Percentiles rank a stretch among this genome's conserved stretches.
Conservation (phyloP, 169 alveolate species). For the Plasmodium adleri region DNA sequence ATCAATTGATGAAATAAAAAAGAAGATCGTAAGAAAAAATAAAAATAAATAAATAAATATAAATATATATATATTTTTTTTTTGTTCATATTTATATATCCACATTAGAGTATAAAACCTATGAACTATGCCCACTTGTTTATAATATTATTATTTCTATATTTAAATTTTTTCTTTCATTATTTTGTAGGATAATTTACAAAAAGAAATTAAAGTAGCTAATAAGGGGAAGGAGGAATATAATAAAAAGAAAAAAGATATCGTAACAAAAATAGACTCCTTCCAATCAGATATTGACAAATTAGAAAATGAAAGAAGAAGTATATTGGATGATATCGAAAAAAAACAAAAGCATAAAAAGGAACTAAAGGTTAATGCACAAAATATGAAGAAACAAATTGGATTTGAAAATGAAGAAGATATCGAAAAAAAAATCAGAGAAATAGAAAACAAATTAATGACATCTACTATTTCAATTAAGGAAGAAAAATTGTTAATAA, state of each 20-base stretch:
- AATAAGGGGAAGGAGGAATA: slow-evolving; percentile 78
- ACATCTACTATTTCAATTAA: slow-evolving; percentile 84
- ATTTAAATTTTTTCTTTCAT: slow-evolving; percentile 56
- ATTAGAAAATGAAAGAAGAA: slow-evolving; percentile 80
- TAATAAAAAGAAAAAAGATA: slow-evolving; percentile 79
- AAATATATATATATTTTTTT: neutral
- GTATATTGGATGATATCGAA: slow-evolving; percentile 80
- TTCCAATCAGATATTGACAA: slow-evolving; percentile 80
- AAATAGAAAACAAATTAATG: slow-evolving; percentile 83
- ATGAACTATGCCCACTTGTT: neutral
- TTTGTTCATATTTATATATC: neutral
- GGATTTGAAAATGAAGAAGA: slow-evolving; percentile 85
- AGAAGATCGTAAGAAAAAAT: slow-evolving; percentile 49
- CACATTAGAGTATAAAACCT: neutral
- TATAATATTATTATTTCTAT: neutral
- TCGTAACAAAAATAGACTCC: slow-evolving; percentile 79
- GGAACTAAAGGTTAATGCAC: slow-evolving; percentile 79
- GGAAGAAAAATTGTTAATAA: slow-evolving; percentile 85
- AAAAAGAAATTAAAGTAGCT: slow-evolving; percentile 80
- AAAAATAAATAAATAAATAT: neutral
- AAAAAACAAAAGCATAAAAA: slow-evolving; percentile 82
- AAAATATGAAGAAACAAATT: slow-evolving; percentile 79
- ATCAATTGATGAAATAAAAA: slow-evolving; percentile 65
- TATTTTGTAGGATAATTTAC: slow-evolving; percentile 78
- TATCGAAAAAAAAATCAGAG: slow-evolving; percentile 81